Conservation (phyloP, 1,284 basidiomycete species). For the Cutaneotrichosporon spelunceum region DNA sequence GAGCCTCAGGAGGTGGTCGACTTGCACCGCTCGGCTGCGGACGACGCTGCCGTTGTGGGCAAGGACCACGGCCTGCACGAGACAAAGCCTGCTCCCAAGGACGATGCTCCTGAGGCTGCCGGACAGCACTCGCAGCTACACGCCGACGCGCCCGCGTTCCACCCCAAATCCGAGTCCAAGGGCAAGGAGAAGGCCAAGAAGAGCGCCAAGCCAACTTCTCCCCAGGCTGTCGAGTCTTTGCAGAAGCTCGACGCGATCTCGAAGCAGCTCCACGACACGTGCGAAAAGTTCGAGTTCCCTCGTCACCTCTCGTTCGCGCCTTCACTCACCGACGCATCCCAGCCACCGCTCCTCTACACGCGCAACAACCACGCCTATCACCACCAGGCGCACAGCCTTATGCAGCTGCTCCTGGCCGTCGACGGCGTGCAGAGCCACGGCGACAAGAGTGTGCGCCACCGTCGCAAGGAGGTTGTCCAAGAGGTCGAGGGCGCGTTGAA, state of each 20-base stretch:
- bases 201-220: conserved; percentile 14
- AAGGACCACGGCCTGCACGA: not conserved
- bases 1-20: not conserved
- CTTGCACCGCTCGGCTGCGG: not conserved
- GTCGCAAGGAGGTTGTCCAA: conserved; percentile 60
- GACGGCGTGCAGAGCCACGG: conserved; percentile 67
- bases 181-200: not conserved
- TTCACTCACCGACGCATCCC: conserved; percentile 19
- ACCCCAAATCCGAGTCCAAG: not conserved
- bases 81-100: not conserved
- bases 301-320: conserved; percentile 36
- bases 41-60: not conserved
- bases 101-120: not conserved
- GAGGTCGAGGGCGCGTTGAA: conserved; percentile 63
- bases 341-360: conserved; percentile 55
- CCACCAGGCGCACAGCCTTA: conserved; percentile 61
- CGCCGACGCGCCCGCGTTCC: conserved; percentile 3
- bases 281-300: conserved; percentile 40
- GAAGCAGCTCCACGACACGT: conserved; percentile 30
- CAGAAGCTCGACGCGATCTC: conserved; percentile 34
- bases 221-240: conserved; percentile 25
- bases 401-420: conserved; percentile 61
- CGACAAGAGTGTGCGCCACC: conserved; percentile 58
- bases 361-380: conserved; percentile 59
- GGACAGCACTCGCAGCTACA: not conserved